Evolutionary conservation across 192 early-diverging fungal species (phyloP).

Genomic region (Gryganskiella cystojenkinii): DNA sequence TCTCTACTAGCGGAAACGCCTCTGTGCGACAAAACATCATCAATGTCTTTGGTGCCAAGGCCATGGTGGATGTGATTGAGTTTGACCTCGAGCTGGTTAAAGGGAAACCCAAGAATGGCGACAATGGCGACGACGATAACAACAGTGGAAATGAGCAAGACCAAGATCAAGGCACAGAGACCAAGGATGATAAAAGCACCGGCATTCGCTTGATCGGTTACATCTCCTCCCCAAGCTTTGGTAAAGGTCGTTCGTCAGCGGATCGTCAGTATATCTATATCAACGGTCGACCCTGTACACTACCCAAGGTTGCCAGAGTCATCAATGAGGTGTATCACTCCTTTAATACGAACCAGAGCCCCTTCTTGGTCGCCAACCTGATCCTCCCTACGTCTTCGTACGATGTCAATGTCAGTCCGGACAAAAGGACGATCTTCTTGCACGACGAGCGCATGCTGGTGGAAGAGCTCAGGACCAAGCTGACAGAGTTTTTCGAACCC

Average conservation of each 20-base stretch:
- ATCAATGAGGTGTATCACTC: conserved; percentile 87
- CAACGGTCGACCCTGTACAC: conserved; percentile 88
- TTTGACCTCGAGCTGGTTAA: conserved; percentile 57
- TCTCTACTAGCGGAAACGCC: conserved; percentile 72
- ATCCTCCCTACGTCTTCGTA: conserved; percentile 66
- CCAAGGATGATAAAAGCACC: conserved; percentile 11
- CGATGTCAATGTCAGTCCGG: conserved; percentile 96
- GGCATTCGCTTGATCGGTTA: conserved; percentile 54
- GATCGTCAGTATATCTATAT: conserved; percentile 93
- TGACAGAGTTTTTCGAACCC: conserved; percentile 66
- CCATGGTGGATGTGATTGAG: conserved; percentile 55
- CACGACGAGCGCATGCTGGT: conserved; percentile 76
- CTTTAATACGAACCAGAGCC: conserved; percentile 79
- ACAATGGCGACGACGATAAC: neutral
- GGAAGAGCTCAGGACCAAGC: conserved; percentile 59
- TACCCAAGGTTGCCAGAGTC: conserved; percentile 80
- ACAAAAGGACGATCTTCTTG: conserved; percentile 92
- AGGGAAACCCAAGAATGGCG: conserved; percentile 10
- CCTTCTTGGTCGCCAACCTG: conserved; percentile 80
- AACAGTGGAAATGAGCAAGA: neutral
- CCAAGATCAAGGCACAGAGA: conserved; percentile 5
- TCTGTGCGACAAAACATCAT: conserved; percentile 74
- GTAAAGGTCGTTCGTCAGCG: conserved; percentile 73
- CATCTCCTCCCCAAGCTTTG: conserved; percentile 72
- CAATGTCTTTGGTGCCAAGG: conserved; percentile 80